Base-by-base conservation (phyloP, 768 basidiomycete genomes). In the Auricularia auricula-judae region DNA sequence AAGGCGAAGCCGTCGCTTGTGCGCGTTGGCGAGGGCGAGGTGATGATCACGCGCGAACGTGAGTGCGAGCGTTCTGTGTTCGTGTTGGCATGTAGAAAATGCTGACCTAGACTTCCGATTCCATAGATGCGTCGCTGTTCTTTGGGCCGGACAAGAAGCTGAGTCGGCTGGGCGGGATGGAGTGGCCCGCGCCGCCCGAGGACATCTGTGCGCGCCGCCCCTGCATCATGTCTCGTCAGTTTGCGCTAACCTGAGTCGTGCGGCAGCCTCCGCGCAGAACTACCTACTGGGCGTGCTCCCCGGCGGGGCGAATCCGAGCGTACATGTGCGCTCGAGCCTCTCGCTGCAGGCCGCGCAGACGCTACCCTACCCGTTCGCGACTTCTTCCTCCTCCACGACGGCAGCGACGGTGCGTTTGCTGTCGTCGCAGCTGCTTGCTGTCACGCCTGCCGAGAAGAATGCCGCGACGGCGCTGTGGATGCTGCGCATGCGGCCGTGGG, bases 131-230 rank as follows among this genome's bases (percentile, higher is more conserved):
- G 63, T 91, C 87, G 1, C 72, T 87, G 23, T 81, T 89, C 64
- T 74, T 94, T 65, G 84, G 84, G 11, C 66, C 75, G 4, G 83
- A 87, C 66, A 87, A 82, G 0, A 86, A 81, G 67, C 72, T 78
- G 7, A 80, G 82, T 0, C 77, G 82, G 43, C 68, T 75, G 1
- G 69, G 74, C 8, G 76, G 77, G 18, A 81, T 95, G 16, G 82
- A 83, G 66, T 94, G 91, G 88, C 84, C 86, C 1, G 81, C 82
- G n/a, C 81, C 86, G 59, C 91, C 91, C 29, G 92, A 95, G 70
- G 93, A 96, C 66, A 79, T 88, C 34, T 80, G 91, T 88, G 67
- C 29, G 29, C 2, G 29, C 29, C 29, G 29, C 29, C 29, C 29
- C 29, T 29, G 29, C 29, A 29, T 29, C 29, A 29, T 1, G 29